Percentiles rank a stretch among this genome's conserved stretches.
Conservation (phyloP, 78 protist species). For the Tieghemostelium lacteum region DNA sequence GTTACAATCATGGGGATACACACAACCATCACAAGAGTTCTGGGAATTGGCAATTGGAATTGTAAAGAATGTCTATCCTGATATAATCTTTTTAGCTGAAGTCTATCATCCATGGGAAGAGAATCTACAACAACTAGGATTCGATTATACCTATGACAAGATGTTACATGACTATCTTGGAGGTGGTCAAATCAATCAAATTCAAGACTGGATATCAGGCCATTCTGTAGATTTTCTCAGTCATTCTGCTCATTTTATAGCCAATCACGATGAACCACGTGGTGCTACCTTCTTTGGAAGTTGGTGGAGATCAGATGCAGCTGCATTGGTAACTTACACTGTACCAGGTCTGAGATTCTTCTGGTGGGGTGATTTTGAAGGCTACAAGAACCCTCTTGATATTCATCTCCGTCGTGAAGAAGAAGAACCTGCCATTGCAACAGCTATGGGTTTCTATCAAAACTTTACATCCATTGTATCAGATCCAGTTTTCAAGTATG, state of each 20-base stretch:
- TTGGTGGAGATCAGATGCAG: constrained; percentile 85
- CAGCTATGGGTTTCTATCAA: constrained; percentile 67
- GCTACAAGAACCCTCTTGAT: constrained; percentile 84
- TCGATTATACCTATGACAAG: constrained; percentile 94
- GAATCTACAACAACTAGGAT: constrained; percentile 81
- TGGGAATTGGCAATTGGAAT: constrained; percentile 87
- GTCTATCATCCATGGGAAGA: constrained; percentile 79
- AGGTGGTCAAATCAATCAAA: constrained; percentile 64
- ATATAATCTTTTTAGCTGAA: constrained; percentile 89
- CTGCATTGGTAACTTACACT: constrained; percentile 87
- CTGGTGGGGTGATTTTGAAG: constrained; percentile 84
- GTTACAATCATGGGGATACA: constrained; percentile 81
- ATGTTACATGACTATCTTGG: constrained; percentile 82
- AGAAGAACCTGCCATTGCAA: constrained; percentile 71
- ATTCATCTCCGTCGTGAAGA: constrained; percentile 85
- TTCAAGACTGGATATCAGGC: constrained; percentile 65
- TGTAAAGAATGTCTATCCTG: constrained; percentile 84
- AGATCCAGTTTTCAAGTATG: constrained; percentile 85
- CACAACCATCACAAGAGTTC: constrained; percentile 85
- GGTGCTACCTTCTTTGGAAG: constrained; percentile 86
- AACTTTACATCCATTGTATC: constrained; percentile 63
- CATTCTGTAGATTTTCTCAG: constrained; percentile 18
- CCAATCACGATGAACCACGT: constrained; percentile 91
- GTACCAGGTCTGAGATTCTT: constrained; percentile 89
- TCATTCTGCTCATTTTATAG: constrained; percentile 77